Evolutionary conservation across 805 yeast genomes (phyloP).

Genomic region (Candida sanyiensis): DNA sequence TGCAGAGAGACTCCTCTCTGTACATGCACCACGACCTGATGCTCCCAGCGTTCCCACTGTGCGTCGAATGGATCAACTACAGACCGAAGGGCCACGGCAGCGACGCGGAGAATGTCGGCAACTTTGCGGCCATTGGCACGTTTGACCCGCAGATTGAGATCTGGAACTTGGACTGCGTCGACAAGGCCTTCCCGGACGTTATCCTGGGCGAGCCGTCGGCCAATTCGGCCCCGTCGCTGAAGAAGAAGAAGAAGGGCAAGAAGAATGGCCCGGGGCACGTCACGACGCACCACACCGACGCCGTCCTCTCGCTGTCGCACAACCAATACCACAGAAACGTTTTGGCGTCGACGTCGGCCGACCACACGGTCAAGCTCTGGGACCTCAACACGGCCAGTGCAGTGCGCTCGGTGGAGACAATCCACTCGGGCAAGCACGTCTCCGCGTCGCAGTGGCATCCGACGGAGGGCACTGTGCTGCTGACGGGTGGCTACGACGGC

Average conservation of each 20-base stretch:
- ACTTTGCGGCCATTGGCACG: constrained; percentile 94
- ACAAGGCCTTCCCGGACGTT: constrained; percentile 90
- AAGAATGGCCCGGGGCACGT: constrained; percentile 44
- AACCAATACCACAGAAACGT: constrained; percentile 77
- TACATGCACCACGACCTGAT: constrained; percentile 95
- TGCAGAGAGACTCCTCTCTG: constrained; percentile 64
- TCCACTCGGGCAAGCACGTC: constrained; percentile 78
- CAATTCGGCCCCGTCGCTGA: constrained; percentile 17
- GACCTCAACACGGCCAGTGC: constrained; percentile 72
- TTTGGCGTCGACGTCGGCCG: constrained; percentile 93
- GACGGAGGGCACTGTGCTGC: constrained; percentile 55
- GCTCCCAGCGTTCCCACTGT: constrained; percentile 95
- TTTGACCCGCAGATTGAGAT: constrained; percentile 96
- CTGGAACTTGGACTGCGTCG: constrained; percentile 91
- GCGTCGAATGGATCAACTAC: constrained; percentile 91
- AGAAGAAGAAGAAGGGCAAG: constrained; percentile 45
- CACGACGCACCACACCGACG: constrained; percentile 85
- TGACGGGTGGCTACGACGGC: constrained; percentile 94
- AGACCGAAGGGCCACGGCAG: constrained; percentile 43
- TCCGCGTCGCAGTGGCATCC: constrained; percentile 86
- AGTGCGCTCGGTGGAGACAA: constrained; percentile 64
- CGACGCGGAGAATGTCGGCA: constrained; percentile 55
- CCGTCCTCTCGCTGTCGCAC: constrained; percentile 81
- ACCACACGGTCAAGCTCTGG: constrained; percentile 92
- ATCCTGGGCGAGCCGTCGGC: constrained; percentile 74